phyloP scores from a whole-genome alignment of 1,284 basidiomycete genomes.

The Pisolithus thermaeus region DNA sequence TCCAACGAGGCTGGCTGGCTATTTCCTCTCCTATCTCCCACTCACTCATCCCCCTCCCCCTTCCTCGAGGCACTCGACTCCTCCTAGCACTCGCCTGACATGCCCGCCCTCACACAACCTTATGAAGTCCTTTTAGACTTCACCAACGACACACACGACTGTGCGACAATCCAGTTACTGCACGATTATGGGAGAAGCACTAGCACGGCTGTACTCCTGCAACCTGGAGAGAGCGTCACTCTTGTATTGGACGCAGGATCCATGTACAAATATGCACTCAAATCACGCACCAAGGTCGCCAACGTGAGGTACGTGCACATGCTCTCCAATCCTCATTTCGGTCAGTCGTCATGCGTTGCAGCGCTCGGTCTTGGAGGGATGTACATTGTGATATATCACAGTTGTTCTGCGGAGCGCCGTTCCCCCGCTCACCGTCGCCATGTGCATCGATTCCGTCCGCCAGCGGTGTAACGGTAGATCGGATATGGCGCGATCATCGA shows the following conservation, averaged over 20 bases:
- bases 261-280: constrained; percentile 63
- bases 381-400: constrained; percentile 55
- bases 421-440: constrained; percentile 24
- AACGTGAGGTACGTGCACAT: constrained; percentile 54
- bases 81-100: constrained; percentile 14
- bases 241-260: constrained; percentile 64
- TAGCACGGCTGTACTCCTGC: constrained; percentile 50
- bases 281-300: constrained; percentile 57
- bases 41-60: constrained; percentile 4
- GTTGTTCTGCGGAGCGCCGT: constrained; percentile 40
- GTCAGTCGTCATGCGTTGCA: constrained; percentile 19
- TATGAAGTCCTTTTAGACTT: constrained; percentile 66
- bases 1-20: constrained; percentile 4
- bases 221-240: constrained; percentile 58
- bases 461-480: constrained; percentile 58
- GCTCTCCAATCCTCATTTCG: constrained; percentile 7
- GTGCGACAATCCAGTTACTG: constrained; percentile 57
- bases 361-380: constrained; percentile 63
- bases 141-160: constrained; percentile 62
- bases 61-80: not conserved
- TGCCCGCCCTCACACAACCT: constrained; percentile 43
- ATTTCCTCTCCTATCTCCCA: constrained; percentile 8
- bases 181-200: constrained; percentile 56
- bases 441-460: constrained; percentile 29
- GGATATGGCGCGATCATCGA: constrained; percentile 60